Percentiles rank a stretch among this genome's conserved stretches.
phyloP scores from a whole-genome alignment of 345 rosid species.

The Crucihimalaya himalaica region DNA sequence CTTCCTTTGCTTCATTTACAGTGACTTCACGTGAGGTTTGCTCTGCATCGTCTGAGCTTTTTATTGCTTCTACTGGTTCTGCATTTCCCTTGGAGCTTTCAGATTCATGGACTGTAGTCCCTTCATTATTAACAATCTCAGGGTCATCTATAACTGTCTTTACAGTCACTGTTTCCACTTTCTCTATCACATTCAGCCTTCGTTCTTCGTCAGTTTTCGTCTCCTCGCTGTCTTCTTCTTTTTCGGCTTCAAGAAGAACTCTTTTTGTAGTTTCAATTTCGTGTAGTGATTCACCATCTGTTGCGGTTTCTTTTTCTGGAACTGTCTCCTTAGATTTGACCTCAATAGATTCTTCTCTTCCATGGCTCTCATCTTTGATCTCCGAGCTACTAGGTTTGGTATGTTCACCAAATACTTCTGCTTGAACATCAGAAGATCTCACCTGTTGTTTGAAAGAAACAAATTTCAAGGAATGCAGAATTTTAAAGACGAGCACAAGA shows the following conservation, averaged over 20 bases:
- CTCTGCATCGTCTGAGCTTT: not conserved
- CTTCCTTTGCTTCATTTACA: not conserved
- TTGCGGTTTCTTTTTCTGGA: not conserved
- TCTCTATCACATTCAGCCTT: not conserved
- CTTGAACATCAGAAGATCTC: conserved; percentile 29
- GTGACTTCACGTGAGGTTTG: not conserved
- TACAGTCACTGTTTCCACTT: not conserved
- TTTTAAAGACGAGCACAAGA: not conserved
- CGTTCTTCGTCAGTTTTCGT: not conserved
- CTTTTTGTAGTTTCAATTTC: conserved; percentile 9
- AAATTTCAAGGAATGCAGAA: conserved; percentile 16
- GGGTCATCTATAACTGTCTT: not conserved
- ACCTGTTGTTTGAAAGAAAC: conserved; percentile 38
- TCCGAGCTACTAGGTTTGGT: conserved; percentile 16
- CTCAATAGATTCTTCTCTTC: conserved; percentile 20
- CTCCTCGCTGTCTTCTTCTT: conserved; percentile 2
- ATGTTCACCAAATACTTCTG: conserved; percentile 34
- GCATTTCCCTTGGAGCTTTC: conserved; percentile 7
- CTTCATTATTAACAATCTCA: conserved; percentile 4
- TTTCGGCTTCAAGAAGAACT: conserved; percentile 10
- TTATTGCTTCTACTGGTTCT: not conserved
- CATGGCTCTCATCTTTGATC: conserved; percentile 27
- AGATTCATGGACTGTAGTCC: conserved; percentile 10
- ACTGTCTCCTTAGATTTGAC: conserved; percentile 3
- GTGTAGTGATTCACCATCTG: not conserved